Conservation (phyloP, 148 eudicot species). For the Vaccinium vitisidaea region DNA sequence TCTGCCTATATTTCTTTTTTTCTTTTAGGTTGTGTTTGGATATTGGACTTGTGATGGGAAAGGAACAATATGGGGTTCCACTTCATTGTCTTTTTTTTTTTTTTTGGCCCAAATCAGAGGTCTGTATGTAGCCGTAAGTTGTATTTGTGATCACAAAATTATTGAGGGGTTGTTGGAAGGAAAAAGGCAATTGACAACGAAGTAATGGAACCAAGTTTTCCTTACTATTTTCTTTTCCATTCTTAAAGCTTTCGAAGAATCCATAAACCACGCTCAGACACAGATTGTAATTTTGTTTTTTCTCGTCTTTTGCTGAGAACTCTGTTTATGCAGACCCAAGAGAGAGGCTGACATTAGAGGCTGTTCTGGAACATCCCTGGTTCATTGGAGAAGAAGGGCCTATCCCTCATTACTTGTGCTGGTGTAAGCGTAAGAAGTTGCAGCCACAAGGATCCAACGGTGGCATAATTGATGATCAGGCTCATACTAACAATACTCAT, state of each 20-base stretch:
- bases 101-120: background rate
- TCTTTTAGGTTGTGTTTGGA: background rate
- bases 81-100: background rate
- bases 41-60: background rate
- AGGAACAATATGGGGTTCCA: background rate
- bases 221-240: background rate
- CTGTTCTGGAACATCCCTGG: slow-evolving; percentile 76
- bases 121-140: background rate
- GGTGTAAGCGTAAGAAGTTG: slow-evolving; percentile 63
- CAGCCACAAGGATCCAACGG: slow-evolving; percentile 25
- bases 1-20: background rate
- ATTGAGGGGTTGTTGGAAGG: background rate
- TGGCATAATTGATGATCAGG: slow-evolving; percentile 22
- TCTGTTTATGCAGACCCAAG: slow-evolving; percentile 57
- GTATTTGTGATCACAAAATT: background rate
- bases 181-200: background rate
- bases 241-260: background rate
- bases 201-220: background rate
- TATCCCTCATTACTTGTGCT: slow-evolving; percentile 68
- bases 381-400: slow-evolving; percentile 76
- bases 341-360: slow-evolving; percentile 64
- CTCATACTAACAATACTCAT: background rate
- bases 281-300: background rate
- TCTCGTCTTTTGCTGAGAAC: background rate
- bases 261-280: background rate